Evolutionary conservation across 208 protist species (phyloP), one percentile per base, ranked within the genome.

Genomic region (Wallacemonas sp.): DNA sequence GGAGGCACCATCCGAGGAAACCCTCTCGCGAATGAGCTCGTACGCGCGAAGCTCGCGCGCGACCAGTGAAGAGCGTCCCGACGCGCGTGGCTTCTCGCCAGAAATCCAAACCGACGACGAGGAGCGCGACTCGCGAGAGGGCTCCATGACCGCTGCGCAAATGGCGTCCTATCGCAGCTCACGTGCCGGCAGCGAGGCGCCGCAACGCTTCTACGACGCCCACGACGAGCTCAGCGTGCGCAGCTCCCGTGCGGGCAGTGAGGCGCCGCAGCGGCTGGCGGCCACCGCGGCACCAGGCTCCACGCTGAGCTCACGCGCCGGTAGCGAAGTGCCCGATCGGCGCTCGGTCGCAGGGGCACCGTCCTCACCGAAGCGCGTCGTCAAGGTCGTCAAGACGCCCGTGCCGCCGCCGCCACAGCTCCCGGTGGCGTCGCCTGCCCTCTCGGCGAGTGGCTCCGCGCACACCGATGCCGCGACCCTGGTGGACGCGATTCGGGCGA

Each of bases 171-270:
- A 74, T 38, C 71, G 70, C 28, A 73, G 63, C 69, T 87, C 81
- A 7, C 70, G 75, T 7, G 79, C 73, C 10, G 81, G 67, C 11
- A 86, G 80, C 44, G 85, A 91, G 66, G 76, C 63, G 12, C 76
- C 78, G 28, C 70, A 81, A 38, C 75, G 81, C 54, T 41, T 61
- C 29, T 42, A 61, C 14, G 12, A 68, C 50, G 57, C 50, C 12
- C 12, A 69, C 26, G 64, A 46, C 4, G 46, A 59, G 29, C 52
- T 41, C 23, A 46, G 54, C 22, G 33, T 42, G 14, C 59, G 65
- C 22, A 77, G 70, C 54, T 87, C 84, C 1, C 72, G 74, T 4
- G 79, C 78, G 0, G 76, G 71, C 0, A 86, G 81, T 68, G 25
- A 49, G 33, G 28, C 49, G 31, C 29, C 63, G 48, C 18, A 48